Conservation (phyloP, 164 flowering plant species). For the Stephania japonica region DNA sequence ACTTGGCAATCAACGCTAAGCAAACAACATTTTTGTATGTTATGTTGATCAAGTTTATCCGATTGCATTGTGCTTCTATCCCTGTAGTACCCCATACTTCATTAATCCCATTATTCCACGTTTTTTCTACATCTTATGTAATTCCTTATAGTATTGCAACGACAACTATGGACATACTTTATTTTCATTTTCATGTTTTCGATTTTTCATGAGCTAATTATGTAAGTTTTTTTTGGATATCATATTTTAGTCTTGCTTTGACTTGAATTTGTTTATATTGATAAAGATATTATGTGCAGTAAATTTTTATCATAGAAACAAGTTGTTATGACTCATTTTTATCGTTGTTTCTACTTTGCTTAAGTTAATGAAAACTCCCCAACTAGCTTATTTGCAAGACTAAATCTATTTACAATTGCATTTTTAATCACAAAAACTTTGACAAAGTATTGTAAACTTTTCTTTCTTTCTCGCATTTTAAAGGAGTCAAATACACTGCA, state of each 20-base stretch:
- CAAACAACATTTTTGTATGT: not conserved
- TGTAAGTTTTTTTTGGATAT: too few relatives aligned
- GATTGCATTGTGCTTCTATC: not conserved
- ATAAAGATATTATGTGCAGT: too few relatives aligned
- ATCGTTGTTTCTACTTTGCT: not conserved
- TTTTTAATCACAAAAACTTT: not conserved
- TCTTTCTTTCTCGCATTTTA: slow-evolving; percentile 7
- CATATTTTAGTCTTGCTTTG: too few relatives aligned
- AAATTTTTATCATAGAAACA: not conserved
- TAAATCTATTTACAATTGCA: not conserved
- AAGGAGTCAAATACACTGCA: slow-evolving; percentile 1
- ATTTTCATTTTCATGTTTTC: too few relatives aligned
- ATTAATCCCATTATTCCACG: not conserved
- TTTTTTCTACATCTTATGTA: too few relatives aligned
- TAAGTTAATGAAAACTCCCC: not conserved
- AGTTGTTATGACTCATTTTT: not conserved
- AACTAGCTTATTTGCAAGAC: not conserved
- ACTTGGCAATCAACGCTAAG: not conserved
- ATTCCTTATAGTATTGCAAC: not conserved
- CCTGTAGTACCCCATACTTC: not conserved
- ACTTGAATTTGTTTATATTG: too few relatives aligned
- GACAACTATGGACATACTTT: not conserved
- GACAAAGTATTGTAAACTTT: not conserved
- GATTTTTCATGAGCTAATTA: not conserved
- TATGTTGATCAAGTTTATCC: not conserved